phyloP scores from a whole-genome alignment of 2,329 filamentous ascomycete genomes.

The Botrytis cinerea region DNA sequence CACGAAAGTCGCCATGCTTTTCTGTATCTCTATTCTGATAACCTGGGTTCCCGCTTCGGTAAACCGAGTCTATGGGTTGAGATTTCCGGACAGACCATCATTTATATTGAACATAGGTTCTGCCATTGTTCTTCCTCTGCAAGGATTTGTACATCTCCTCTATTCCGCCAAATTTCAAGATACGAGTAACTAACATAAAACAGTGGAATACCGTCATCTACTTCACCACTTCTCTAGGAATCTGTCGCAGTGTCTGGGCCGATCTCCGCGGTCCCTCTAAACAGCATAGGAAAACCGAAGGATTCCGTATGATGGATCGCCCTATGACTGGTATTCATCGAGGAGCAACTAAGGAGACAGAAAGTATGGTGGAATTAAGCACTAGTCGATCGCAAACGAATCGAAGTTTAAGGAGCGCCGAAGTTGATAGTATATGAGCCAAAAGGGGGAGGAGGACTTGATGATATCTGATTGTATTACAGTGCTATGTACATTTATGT shows the following conservation, averaged over 20 bases:
- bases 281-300: background rate
- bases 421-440: background rate
- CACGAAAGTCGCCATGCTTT: slow-evolving; percentile 67
- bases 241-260: slow-evolving; percentile 16
- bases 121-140: slow-evolving; percentile 73
- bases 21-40: slow-evolving; percentile 69
- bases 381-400: slow-evolving; percentile 5
- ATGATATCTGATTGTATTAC: background rate
- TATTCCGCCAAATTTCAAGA: background rate
- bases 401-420: background rate
- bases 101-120: slow-evolving; percentile 68
- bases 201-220: slow-evolving; percentile 79
- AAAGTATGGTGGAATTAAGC: slow-evolving; percentile 20
- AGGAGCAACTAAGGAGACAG: background rate
- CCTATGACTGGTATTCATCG: background rate
- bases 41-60: slow-evolving; percentile 76
- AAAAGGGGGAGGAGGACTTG: background rate
- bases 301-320: slow-evolving; percentile 16
- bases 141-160: slow-evolving; percentile 58
- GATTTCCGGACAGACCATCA: slow-evolving; percentile 52
- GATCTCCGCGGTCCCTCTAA: slow-evolving; percentile 1
- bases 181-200: background rate
- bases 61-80: slow-evolving; percentile 72
- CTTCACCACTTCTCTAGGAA: slow-evolving; percentile 60
- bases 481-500: background rate